A percentile compares a stretch with the other conserved stretches of the same genome.
phyloP scores from a whole-genome alignment of 2,329 filamentous ascomycete genomes.

The Immersiporthe knoxdaviesiana region DNA sequence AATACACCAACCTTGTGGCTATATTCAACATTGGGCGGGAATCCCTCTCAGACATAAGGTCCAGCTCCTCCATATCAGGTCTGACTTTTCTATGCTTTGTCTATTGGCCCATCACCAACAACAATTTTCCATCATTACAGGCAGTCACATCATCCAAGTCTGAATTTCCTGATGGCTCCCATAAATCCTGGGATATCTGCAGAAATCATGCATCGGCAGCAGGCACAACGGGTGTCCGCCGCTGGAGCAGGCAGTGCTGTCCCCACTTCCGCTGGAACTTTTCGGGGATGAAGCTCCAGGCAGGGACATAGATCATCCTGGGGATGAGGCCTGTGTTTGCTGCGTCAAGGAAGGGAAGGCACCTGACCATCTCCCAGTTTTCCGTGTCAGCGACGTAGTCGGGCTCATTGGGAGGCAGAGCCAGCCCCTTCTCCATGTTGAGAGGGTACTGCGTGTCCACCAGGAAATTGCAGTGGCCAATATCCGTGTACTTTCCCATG shows the following conservation, averaged over 20 bases:
- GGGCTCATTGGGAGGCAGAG: constrained; percentile 71
- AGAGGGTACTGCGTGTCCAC: constrained; percentile 83
- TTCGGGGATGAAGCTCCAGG: constrained; percentile 69
- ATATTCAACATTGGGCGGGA: neutral
- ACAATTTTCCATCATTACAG: neutral
- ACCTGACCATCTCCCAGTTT: constrained; percentile 79
- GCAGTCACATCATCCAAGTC: neutral
- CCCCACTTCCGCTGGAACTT: constrained; percentile 79
- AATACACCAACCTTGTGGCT: neutral
- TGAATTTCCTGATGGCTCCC: neutral
- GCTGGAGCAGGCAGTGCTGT: constrained; percentile 79
- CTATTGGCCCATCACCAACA: neutral
- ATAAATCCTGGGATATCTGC: neutral
- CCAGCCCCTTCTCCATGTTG: constrained; percentile 40
- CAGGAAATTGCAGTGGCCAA: constrained; percentile 77
- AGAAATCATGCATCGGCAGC: neutral
- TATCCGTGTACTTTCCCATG: constrained; percentile 78
- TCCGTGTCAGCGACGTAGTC: constrained; percentile 74
- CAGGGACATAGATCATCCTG: constrained; percentile 81
- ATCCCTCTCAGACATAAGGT: neutral
- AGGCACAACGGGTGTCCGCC: constrained; percentile 35
- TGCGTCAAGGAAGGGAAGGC: constrained; percentile 80
- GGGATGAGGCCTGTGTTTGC: constrained; percentile 73
- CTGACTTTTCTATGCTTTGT: neutral
- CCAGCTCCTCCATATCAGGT: neutral